Evolutionary conservation across 495 filamentous ascomycete species (phyloP), one percentile per base, ranked within the genome.

Genomic region (Elasticomyces elasticus): DNA sequence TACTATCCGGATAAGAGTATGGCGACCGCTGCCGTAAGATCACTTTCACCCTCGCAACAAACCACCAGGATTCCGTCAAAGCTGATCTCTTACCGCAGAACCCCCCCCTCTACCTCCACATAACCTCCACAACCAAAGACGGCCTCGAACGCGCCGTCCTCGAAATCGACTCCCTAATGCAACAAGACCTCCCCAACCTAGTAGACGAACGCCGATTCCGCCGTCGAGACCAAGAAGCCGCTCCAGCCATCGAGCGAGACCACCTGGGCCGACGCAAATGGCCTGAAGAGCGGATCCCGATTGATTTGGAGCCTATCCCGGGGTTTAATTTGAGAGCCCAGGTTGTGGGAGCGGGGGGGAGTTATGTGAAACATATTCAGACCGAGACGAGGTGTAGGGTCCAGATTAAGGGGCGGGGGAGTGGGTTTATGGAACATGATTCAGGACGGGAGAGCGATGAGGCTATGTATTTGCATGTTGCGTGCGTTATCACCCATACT

Each of bases 1-100:
- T 98, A 96, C 65, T 94, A 90, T 63, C 92, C 92, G 0, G 92
- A 98, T 70, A 95, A 95, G 71, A 94, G 79, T 72, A 91, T 97
- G 89, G 87, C 92, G 7, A 96, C 89, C 4, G 82, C 91, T 15
- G 75, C 86, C 61, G 92, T 95, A 80, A 73, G 85, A 40, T 40
- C 35, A 40, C 12, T 13, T 37, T 1, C 43, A 51, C 23, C 52
- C 41, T 48, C n/a, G n/a, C n/a, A n/a, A n/a, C n/a, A n/a, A n/a
- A n/a, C n/a, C n/a, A n/a, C n/a, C n/a, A n/a, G n/a, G n/a, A n/a
- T n/a, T n/a, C n/a, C n/a, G n/a, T n/a, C n/a, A n/a, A n/a, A n/a
- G n/a, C n/a, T n/a, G n/a, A n/a, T n/a, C n/a, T n/a, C n/a, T n/a
- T n/a, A n/a, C n/a, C n/a, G n/a, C n/a, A 96, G 92, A 91, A 87